Base-by-base conservation (phyloP, 192 early-diverging fungal species). In the Gryganskiella cystojenkinii region DNA sequence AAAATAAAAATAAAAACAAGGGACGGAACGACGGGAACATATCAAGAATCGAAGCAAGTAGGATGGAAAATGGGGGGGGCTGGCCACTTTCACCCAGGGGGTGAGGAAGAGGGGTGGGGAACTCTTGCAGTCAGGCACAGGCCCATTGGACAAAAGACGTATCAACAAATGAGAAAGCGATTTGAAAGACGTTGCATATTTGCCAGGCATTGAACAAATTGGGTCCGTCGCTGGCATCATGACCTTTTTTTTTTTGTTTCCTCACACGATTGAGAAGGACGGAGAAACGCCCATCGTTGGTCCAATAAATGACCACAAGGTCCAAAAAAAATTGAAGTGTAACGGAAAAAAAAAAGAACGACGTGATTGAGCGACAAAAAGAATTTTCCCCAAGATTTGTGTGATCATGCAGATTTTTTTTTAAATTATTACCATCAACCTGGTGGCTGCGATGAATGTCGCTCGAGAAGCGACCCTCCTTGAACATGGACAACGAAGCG, bases 401-500 rank as follows among this genome's bases (percentile, higher is more conserved):
- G n/a, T n/a, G n/a, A n/a, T 42, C 45, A 45, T 34, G 45, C 44
- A 67, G 0, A 49, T 47, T 56, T 7, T 20, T 31, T 7, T 0
- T 7, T 22, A 43, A 20, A 28, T 9, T 13, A 19, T 73, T 80
- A 91, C 90, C 87, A 83, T 96, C 94, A 25, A 90, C 93, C 35
- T 90, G 92, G 64, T 89, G 88, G 42, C 85, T 79, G 9, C 84
- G 75, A 37, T 55, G 61, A 7, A 84, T 64, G 24, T 84, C 79
- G 37, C 84, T 85, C 7, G 95, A 96, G 63, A 96, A 94, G 14
- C 84, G 82, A 8, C 95, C 96, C 19, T 68, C 58, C 46, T 89
- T 80, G 80, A 98, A 98, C 92, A 93, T 94, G 58, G 93, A 86
- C 44, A 93, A 80, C 3, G 92, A 91, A 0, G 95, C 96, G 53